phyloP scores from a whole-genome alignment of 768 basidiomycete species.

The Suillus fuscotomentosus region DNA sequence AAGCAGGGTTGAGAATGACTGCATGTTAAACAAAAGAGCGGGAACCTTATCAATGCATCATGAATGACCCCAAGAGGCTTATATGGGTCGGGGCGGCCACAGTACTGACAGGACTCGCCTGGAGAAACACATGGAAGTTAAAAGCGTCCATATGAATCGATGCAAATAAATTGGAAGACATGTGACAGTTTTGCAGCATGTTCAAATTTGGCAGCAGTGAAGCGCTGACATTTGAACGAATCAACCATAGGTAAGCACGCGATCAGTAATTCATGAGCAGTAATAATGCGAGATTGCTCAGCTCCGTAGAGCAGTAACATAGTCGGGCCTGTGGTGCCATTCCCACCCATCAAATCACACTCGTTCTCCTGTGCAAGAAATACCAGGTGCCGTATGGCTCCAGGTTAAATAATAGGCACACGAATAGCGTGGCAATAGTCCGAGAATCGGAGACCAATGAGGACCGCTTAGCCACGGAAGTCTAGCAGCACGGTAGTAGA shows the following conservation, averaged over 20 bases:
- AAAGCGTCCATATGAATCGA: neutral
- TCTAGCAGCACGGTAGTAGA: neutral
- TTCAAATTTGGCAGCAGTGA: neutral
- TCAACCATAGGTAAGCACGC: neutral
- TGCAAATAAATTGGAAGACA: neutral
- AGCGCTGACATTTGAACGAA: neutral
- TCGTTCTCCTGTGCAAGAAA: neutral
- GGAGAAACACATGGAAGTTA: neutral
- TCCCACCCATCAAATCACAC: neutral
- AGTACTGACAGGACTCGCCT: neutral
- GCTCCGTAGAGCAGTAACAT: neutral
- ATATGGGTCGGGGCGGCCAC: neutral
- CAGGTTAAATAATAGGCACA: neutral
- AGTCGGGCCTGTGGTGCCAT: neutral
- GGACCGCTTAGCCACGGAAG: neutral
- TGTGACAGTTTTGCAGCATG: neutral
- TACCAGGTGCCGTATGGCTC: neutral
- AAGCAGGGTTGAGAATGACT: slow-evolving; percentile 1
- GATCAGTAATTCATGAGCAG: neutral
- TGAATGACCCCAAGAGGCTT: neutral
- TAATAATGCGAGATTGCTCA: neutral
- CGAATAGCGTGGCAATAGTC: neutral
- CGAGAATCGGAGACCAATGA: neutral
- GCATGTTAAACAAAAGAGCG: neutral
- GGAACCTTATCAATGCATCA: too few relatives aligned